Percentiles rank a stretch among this genome's conserved stretches.
Conservation (phyloP, 371 early-diverging fungal species). For the Syncephalastrum racemosum region DNA sequence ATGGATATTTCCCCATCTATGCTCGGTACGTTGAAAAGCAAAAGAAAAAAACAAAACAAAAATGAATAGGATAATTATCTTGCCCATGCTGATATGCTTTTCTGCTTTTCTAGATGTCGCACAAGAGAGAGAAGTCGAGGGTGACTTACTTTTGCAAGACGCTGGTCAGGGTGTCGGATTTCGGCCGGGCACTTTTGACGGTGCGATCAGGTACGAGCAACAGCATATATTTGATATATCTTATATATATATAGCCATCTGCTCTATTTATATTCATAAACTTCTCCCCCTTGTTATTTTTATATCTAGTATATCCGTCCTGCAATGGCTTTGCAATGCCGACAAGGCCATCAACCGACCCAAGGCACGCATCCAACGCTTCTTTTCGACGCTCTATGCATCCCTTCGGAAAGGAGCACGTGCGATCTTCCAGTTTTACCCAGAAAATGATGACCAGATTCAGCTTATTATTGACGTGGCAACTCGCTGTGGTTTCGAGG, state of each 20-base stretch:
- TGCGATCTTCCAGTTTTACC: constrained; percentile 99
- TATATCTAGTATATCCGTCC: constrained; percentile 85
- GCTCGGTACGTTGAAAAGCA: constrained; percentile 68
- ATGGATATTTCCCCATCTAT: constrained; percentile 95
- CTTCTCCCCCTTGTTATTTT: constrained; percentile 4
- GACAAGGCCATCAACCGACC: constrained; percentile 88
- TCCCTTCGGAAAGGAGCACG: constrained; percentile 86
- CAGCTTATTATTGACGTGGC: constrained; percentile 91
- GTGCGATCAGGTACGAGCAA: constrained; percentile 92
- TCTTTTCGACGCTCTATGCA: constrained; percentile 94
- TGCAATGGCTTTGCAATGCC: constrained; percentile 99
- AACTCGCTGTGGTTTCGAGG: constrained; percentile 92
- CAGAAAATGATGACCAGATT: constrained; percentile 94
- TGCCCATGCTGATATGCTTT: too few relatives aligned
- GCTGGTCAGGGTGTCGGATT: constrained; percentile 96
- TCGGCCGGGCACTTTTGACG: constrained; percentile 97
- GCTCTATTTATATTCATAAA: background rate
- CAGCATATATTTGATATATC: constrained; percentile 1
- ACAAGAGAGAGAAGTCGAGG: constrained; percentile 81
- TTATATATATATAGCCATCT: too few relatives aligned
- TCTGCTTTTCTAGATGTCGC: constrained; percentile 57
- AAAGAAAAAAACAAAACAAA: too few relatives aligned
- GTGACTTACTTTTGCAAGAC: constrained; percentile 93
- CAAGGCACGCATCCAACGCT: constrained; percentile 79
- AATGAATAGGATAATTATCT: too few relatives aligned